Percentiles rank a stretch among this genome's conserved stretches.
These are phyloP conservation scores for Paramecium caudatum DNA, from an alignment of 73 alveolate species.

Conservation along the genomic window DNA sequence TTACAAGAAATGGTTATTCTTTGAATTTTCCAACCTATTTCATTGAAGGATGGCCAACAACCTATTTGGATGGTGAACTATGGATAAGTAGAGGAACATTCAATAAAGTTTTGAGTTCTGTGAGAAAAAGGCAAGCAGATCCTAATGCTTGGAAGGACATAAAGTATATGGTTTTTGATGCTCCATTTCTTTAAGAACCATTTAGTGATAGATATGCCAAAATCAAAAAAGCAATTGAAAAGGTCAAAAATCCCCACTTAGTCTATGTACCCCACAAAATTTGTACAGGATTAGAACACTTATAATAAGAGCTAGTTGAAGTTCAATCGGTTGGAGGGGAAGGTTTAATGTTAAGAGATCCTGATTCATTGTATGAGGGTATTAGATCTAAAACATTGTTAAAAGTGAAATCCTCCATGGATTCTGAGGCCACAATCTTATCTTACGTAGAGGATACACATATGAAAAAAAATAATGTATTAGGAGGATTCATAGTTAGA, in stretches of 20 bases:
- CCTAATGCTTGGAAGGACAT: slow-evolving; percentile 81
- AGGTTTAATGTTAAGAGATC: slow-evolving; percentile 82
- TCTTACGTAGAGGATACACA: slow-evolving; percentile 75
- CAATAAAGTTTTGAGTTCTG: background rate
- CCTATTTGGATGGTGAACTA: slow-evolving; percentile 64
- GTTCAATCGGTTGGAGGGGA: slow-evolving; percentile 70
- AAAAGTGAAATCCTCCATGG: slow-evolving; percentile 76
- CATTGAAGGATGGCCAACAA: slow-evolving; percentile 71
- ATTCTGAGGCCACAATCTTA: slow-evolving; percentile 78
- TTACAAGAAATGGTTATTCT: slow-evolving; percentile 64
- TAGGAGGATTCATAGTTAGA: slow-evolving; percentile 71
- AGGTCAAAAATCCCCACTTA: slow-evolving; percentile 62
- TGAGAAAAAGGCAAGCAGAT: slow-evolving; percentile 75
- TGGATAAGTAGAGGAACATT: slow-evolving; percentile 65
- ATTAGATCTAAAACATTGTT: slow-evolving; percentile 71
- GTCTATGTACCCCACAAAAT: slow-evolving; percentile 67
- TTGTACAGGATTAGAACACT: slow-evolving; percentile 72
- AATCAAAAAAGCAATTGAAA: slow-evolving; percentile 16
- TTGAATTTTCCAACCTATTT: slow-evolving; percentile 55
- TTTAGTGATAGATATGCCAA: slow-evolving; percentile 79
- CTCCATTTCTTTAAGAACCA: slow-evolving; percentile 80
- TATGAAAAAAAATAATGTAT: slow-evolving; percentile 64
- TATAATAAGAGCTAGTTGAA: slow-evolving; percentile 64
- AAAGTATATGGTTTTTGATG: slow-evolving; percentile 86
- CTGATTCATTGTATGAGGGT: slow-evolving; percentile 77